Conservation (phyloP, 164 flowering plant species). For the Nelumbo lutea region DNA sequence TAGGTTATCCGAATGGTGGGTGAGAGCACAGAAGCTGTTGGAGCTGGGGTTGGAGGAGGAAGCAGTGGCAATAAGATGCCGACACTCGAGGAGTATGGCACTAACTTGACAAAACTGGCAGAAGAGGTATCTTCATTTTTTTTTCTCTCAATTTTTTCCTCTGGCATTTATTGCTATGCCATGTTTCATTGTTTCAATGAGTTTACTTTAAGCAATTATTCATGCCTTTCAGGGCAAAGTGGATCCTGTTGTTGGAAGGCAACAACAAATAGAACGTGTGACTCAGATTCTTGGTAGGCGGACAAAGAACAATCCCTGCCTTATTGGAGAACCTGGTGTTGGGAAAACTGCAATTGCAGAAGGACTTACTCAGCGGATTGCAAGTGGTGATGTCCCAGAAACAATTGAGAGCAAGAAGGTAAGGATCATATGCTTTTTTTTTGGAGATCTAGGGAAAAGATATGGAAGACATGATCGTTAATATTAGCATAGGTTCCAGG, state of each 20-base stretch:
- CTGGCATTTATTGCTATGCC: not conserved
- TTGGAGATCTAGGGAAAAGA: not conserved
- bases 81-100: constrained; percentile 66
- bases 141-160: not conserved
- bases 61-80: constrained; percentile 54
- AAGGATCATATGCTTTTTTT: not conserved
- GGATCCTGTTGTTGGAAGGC: constrained; percentile 73
- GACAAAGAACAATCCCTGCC: constrained; percentile 67
- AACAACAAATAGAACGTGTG: constrained; percentile 55
- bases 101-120: constrained; percentile 65
- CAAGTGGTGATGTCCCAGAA: constrained; percentile 53
- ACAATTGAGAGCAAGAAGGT: constrained; percentile 59
- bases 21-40: constrained; percentile 65
- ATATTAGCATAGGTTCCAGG: no score
- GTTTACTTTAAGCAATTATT: not conserved
- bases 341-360: constrained; percentile 76
- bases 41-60: constrained; percentile 55
- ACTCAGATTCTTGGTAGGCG: constrained; percentile 56
- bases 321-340: constrained; percentile 79
- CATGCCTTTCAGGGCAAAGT: constrained; percentile 43
- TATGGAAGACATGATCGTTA: no score
- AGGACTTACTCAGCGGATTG: constrained; percentile 67
- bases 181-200: not conserved
- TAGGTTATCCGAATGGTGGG: constrained; percentile 90
- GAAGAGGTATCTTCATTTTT: constrained; percentile 40